Conservation (phyloP, 177 flowering plant species). For the Vitis hybrid region DNA sequence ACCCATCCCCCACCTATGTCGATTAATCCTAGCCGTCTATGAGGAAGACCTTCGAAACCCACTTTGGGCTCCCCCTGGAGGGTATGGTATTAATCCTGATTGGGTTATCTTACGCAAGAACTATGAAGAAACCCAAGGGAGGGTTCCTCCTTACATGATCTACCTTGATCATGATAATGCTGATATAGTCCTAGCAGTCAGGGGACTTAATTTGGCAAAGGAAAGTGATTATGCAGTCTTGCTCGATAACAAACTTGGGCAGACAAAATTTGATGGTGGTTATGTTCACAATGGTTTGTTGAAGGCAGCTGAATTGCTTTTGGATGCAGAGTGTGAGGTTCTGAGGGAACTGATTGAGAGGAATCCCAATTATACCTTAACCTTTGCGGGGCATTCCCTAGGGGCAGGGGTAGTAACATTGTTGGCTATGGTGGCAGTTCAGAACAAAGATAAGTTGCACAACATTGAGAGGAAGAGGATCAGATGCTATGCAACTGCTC, state of each 20-base stretch:
- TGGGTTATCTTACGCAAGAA: constrained; percentile 8
- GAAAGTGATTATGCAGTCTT: constrained; percentile 62
- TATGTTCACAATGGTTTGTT: constrained; percentile 22
- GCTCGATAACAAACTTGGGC: constrained; percentile 64
- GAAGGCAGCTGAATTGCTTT: constrained; percentile 64
- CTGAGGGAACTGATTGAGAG: constrained; percentile 44
- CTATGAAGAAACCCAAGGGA: constrained; percentile 39
- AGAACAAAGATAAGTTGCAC: constrained; percentile 49
- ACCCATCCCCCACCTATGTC: constrained; percentile 60
- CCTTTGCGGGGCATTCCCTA: constrained; percentile 54
- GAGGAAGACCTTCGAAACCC: constrained; percentile 68
- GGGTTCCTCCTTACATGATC: constrained; percentile 51
- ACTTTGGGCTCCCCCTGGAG: constrained; percentile 75
- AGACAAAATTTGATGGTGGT: constrained; percentile 10
- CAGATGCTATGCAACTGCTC: constrained; percentile 65
- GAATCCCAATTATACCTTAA: constrained; percentile 48
- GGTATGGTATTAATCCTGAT: constrained; percentile 54
- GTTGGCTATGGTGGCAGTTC: too few relatives aligned
- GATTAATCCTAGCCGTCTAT: constrained; percentile 53
- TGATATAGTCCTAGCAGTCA: constrained; percentile 52
- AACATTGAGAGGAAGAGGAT: constrained; percentile 54
- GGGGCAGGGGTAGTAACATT: too few relatives aligned
- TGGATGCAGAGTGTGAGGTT: constrained; percentile 34
- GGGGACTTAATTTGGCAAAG: constrained; percentile 62
- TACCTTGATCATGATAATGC: constrained; percentile 54